phyloP scores from a whole-genome alignment of 2,329 filamentous ascomycete species.

The Cytospora piceicola region DNA sequence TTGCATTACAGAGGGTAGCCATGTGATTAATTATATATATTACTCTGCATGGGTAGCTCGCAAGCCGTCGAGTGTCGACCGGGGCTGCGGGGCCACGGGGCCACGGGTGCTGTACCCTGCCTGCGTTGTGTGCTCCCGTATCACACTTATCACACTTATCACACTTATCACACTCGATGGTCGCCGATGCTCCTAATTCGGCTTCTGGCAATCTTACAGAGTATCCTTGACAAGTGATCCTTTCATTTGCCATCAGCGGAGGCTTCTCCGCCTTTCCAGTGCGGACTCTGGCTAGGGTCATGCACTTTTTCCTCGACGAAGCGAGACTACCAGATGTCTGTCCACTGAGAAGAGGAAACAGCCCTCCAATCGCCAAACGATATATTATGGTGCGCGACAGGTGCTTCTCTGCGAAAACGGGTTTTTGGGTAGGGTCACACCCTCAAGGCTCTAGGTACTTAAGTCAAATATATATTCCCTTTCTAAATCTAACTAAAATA shows the following conservation, averaged over 20 bases:
- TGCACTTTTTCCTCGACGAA: not conserved
- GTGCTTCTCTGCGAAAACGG: too few species aligned
- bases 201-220: not conserved
- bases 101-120: constrained; percentile 8
- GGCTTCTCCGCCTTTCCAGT: not conserved
- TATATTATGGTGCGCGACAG: too few species aligned
- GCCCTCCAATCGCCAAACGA: constrained; percentile 6
- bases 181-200: not conserved
- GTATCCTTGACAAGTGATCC: not conserved
- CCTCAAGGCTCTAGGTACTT: too few species aligned
- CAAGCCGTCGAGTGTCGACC: not conserved
- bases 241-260: not conserved
- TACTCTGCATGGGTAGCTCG: constrained; percentile 15
- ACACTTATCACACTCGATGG: not conserved
- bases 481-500: too few species aligned
- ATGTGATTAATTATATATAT: constrained; percentile 17
- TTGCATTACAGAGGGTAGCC: constrained; percentile 14
- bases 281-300: not conserved
- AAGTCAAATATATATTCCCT: too few species aligned
- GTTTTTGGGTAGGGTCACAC: too few species aligned
- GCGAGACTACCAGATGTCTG: not conserved
- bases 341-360: not conserved
- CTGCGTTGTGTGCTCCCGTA: not conserved
- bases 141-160: too few species aligned
- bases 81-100: not conserved